Evolutionary conservation across 2,329 filamentous ascomycete species (phyloP), one percentile per base, ranked within the genome.

Genomic region (Sporothrix dimorphospora): DNA sequence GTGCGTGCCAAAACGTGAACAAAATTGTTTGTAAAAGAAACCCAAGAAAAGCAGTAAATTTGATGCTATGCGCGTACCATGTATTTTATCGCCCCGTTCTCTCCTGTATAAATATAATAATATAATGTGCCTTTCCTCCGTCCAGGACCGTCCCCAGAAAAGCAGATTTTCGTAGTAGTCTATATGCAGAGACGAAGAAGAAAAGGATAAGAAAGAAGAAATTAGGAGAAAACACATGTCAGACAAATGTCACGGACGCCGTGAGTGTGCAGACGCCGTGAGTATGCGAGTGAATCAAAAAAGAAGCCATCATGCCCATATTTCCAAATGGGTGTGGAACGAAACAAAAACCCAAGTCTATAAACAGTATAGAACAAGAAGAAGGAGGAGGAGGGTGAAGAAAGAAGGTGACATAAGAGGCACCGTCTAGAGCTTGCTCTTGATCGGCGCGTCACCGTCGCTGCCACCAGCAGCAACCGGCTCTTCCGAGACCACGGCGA

Each of bases 401-500:
- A 45, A 14, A n/a, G 8, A 14, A 19, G 9, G 38, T 8, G 12
- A 16, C 11, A 8, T 21, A 21, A 27, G 34, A 4, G 38, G 12
- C 2, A 14, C 21, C 16, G 6, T 45, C 69, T 57, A 75, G 19
- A 76, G 72, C 19, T 73, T 73, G 73, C 75, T 75, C 72, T 74
- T 81, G 74, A 82, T 14, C 78, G 76, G 75, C 76, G 79, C 47
- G 76, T 75, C 59, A 7, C 40, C 40, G 38, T 27, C 21, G 21
- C 11, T 7, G n/a, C n/a, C 14, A 21, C 76, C 78, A 78, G 47
- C 47, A 49, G 16, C 38, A 74, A 78, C 74, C 40, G 77, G 74
- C 66, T 90, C 88, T 76, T 94, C 91, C 9, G 93, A 89, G 0
- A 93, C 93, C 40, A 97, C 84, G 42, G 91, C 89, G 16, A 94